Evolutionary conservation across 257 asterid species (phyloP).

Genomic region (Solanum paucissectum): DNA sequence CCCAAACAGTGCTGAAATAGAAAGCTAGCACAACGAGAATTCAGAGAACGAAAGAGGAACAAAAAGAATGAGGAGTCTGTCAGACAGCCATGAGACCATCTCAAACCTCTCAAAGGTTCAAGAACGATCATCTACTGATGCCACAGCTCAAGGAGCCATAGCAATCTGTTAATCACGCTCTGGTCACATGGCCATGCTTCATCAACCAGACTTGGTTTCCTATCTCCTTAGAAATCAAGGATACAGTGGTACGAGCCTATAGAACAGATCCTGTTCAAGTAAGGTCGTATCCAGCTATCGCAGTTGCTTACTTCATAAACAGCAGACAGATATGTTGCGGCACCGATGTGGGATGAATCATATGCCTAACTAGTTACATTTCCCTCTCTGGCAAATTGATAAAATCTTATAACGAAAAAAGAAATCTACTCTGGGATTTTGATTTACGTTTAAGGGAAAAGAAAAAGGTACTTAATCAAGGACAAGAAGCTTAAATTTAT

Average conservation of each 20-base stretch:
- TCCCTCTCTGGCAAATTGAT: background rate
- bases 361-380: background rate
- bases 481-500: background rate
- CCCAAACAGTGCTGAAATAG: background rate
- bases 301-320: rapidly evolving
- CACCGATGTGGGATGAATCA: background rate
- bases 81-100: background rate
- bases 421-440: background rate
- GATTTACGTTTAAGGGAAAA: background rate
- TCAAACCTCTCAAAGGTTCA: background rate
- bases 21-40: background rate
- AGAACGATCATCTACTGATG: background rate
- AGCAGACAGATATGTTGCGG: rapidly evolving
- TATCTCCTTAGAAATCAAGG: background rate
- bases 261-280: background rate
- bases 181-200: background rate
- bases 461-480: background rate
- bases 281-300: background rate
- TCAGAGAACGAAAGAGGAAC: background rate
- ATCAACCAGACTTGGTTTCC: background rate
- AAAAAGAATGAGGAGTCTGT: background rate
- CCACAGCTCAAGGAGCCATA: background rate
- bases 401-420: background rate
- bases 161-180: background rate
- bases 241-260: background rate